These are phyloP conservation scores for Sungouiella thailandica DNA, from an alignment of 805 yeast genomes.

Conservation along the genomic window DNA sequence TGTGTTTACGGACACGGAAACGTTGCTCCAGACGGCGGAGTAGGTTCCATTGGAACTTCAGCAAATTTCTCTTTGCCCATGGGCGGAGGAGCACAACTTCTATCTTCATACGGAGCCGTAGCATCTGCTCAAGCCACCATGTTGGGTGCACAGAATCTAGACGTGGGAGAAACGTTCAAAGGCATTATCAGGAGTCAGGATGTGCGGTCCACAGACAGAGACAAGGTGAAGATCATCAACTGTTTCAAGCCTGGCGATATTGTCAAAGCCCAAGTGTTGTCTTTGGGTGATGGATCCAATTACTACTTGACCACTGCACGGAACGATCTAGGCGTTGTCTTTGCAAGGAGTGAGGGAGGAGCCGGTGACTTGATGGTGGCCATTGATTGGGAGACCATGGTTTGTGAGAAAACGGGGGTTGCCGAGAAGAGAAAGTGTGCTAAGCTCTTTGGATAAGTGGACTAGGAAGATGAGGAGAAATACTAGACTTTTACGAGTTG, in stretches of 20 bases:
- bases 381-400: slow-evolving; percentile 94
- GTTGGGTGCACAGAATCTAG: slow-evolving; percentile 43
- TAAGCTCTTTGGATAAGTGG: slow-evolving; percentile 58
- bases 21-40: slow-evolving; percentile 56
- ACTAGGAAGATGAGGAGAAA: too few relatives aligned
- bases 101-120: slow-evolving; percentile 28
- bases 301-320: slow-evolving; percentile 86
- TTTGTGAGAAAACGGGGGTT: slow-evolving; percentile 67
- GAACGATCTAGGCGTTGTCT: slow-evolving; percentile 89
- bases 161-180: slow-evolving; percentile 82
- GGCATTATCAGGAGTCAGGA: slow-evolving; percentile 86
- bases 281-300: slow-evolving; percentile 90
- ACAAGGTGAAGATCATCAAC: slow-evolving; percentile 71
- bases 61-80: slow-evolving; percentile 36
- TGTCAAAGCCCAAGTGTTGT: slow-evolving; percentile 74
- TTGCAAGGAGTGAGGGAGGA: slow-evolving; percentile 69
- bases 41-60: slow-evolving; percentile 50
- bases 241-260: slow-evolving; percentile 90
- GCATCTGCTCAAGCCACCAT: slow-evolving; percentile 39
- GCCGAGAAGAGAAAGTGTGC: slow-evolving; percentile 87
- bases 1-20: slow-evolving; percentile 59
- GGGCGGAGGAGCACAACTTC: slow-evolving; percentile 52
- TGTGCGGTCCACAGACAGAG: slow-evolving; percentile 86
- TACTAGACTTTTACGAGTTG: too few relatives aligned
- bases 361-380: slow-evolving; percentile 79